Base-by-base conservation (phyloP, 371 early-diverging fungal species). In the Syncephalastrum contaminatum region DNA sequence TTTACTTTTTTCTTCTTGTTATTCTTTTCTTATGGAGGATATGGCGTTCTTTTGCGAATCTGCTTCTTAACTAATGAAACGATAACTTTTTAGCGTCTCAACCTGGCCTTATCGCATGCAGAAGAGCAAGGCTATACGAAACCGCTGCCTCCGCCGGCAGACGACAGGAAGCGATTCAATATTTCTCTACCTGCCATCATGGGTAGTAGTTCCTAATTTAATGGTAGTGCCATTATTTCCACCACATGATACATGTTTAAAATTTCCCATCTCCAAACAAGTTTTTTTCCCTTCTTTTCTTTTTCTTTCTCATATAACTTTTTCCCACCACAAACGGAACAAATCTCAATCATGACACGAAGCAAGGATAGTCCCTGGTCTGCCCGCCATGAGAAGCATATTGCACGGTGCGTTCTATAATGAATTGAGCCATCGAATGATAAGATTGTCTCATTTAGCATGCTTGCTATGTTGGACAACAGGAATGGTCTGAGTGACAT, bases 51-150 rank as follows among this genome's bases (percentile, higher is more conserved):
- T 12, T 30, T 30, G 36, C 36, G 36, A 30, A 10, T 30, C 10
- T 30, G 7, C 7, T 30, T 30, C 6, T 30, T 12, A 30, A 8
- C 36, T 30, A 30, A 30, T 30, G 36, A 30, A 6, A 30, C 36
- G 36, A 30, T 30, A 12, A 25, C 10, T 12, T 7, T 21, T 24
- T 19, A 63, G 46, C 64, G 77, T n/a, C 56, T 77, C 20, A 72
- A 66, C 44, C 49, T 73, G 8, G 70, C 69, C 2, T 30, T 70
- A 19, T 22, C 66, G 15, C 56, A 56, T 16, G 52, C 65, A 1
- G 73, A 72, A 54, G 69, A 69, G 18, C 49, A 61, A 12, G 72
- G 72, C 5, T 68, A 51, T 48, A 57, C 60, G 24, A 57, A 64
- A 14, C 54, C 66, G 8, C 56, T 62, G 10, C 51, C 64, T 16